Base-by-base conservation (phyloP, 179 eudicot species). In the Beta macrorhiza region DNA sequence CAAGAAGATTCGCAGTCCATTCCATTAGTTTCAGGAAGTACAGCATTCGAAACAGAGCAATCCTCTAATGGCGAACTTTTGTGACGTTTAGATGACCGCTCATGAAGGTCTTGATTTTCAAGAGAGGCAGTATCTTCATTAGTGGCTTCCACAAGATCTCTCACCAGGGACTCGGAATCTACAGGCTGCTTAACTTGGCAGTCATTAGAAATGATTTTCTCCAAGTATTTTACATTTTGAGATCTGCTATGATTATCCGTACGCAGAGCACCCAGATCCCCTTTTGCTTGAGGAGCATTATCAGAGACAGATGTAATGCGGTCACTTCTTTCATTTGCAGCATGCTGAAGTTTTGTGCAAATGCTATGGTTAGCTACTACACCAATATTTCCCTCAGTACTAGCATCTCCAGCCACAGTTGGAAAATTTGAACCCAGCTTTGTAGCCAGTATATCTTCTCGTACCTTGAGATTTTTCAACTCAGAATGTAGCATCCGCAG, bases 381-480 rank as follows among this genome's bases (percentile, higher is more conserved):
- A 67, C 62, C 80, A 71, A 44, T 32, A 20, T 67, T 68, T 20
- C 67, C 63, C 80, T 83, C 86, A n/a, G 25, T 56, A 72, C 16
- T 78, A 57, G 67, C 67, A 68, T 88, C 83, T 70, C 52, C 83
- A 62, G 74, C 56, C 75, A 72, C 73, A 57, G 62, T 75, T 55
- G 81, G 58, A 57, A 80, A 29, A 71, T 11, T 78, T 52, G 76
- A 53, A 79, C 80, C 83, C 44, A 72, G 77, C 82, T 89, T 89
- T 67, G 86, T 86, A 85, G 85, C 87, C 29, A 91, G 81, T 87
- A 82, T 70, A 74, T 93, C 98, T 86, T 93, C 94, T 75, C 83
- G 92, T 42, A 81, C 4, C 85, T 88, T 93, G 79, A 90, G 87
- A 75, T 61, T 80, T 76, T 89, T 93, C 90, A 82, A 82, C 83